Base-by-base conservation (phyloP, 306 rosid genomes). In the Canavalia gladiata region DNA sequence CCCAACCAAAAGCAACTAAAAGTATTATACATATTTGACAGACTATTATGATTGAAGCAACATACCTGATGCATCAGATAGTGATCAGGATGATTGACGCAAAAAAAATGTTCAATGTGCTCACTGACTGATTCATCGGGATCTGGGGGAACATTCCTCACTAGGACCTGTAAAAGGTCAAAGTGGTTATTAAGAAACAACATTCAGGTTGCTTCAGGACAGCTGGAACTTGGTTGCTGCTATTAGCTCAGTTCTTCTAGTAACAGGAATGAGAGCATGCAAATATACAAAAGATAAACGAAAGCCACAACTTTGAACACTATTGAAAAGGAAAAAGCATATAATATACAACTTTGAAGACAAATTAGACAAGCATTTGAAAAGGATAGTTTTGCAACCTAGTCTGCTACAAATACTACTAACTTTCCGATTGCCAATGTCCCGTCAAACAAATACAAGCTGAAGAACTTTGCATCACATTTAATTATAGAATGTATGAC, bases 61-160 rank as follows among this genome's bases (percentile, higher is more conserved):
- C 91, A 51, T 87, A 91, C 99, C 43, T 88, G 97, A 87, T 95
- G 99, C 64, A 92, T 73, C 67, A 95, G 87, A 90, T 95, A 95
- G 78, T 93, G 92, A 43, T 91, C 91, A 4, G 98, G 95, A 81
- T 95, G 97, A 82, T 95, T 95, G 60, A 95, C 97, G 2, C 92
- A 89, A 79, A 95, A 95, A 85, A 95, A 95, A 85, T 95, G 98
- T 79, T 95, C 97, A 25, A 95, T 88, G 67, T 92, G 97, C 86
- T 92, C 97, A 50, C 89, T 86, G 88, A 95, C 83, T 74, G 98
- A 83, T 84, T 95, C 98, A 86, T 95, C 97, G 0, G 91, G 80
- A 87, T 95, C 97, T 50, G 92, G 92, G 46, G 98, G 98, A 80
- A 92, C 95, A 80, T 91, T 95, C 83, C 91, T 95, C 78, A 92